Evolutionary conservation across 306 rosid species (phyloP).

Genomic region (Dicorynia guianensis): DNA sequence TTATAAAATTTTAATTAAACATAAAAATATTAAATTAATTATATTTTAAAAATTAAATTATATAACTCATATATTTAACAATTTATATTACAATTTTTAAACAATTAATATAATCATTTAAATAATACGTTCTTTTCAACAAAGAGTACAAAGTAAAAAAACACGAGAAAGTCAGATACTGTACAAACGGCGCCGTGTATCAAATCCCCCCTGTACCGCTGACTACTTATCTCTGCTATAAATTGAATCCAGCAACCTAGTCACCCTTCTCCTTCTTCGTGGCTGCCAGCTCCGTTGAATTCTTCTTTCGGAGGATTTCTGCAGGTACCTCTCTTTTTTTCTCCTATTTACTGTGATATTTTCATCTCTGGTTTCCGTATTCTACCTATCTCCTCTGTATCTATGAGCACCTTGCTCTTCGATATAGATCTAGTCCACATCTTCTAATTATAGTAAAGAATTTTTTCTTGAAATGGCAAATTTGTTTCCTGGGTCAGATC

Average conservation of each 20-base stretch:
- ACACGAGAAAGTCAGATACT: no score
- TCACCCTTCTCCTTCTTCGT: slow-evolving; percentile 17
- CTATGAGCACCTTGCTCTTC: background rate
- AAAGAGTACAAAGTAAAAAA: no score
- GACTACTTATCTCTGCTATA: slow-evolving; percentile 20
- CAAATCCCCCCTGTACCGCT: no score
- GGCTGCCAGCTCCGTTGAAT: slow-evolving; percentile 45
- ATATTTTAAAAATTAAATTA: no score
- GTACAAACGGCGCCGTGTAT: slow-evolving; percentile 22
- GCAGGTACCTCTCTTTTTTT: slow-evolving; percentile 39
- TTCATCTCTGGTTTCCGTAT: background rate
- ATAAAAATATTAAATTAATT: no score
- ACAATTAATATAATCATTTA: no score
- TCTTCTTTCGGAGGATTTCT: slow-evolving; percentile 28
- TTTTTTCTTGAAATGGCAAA: background rate
- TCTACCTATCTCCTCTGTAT: no score
- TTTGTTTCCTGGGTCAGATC: slow-evolving; percentile 44
- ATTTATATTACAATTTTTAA: no score
- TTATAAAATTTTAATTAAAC: no score
- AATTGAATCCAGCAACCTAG: background rate
- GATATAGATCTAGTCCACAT: slow-evolving; percentile 36
- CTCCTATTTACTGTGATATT: background rate
- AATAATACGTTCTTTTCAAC: no score
- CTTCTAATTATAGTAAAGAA: background rate
- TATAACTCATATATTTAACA: no score